Evolutionary conservation across 176 grass and related monocot genomes (phyloP).

Genomic region (Tuctoria greenei): DNA sequence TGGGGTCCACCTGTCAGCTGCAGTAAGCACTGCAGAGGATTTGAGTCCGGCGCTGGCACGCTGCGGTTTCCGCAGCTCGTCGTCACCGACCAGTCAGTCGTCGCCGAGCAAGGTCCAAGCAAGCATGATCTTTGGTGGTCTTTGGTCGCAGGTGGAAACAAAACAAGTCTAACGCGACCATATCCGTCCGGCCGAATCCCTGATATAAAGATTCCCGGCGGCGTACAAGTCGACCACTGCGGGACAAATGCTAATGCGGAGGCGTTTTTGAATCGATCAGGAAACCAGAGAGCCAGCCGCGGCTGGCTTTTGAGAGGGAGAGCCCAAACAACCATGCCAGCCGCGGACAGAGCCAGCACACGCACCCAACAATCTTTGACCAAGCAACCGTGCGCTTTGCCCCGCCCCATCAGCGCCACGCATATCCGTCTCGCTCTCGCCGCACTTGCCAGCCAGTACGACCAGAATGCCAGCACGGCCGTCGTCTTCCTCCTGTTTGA

Average conservation of each 20-base stretch:
- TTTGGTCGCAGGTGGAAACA: conserved; percentile 26
- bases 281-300: neutral
- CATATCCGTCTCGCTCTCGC: too few species aligned
- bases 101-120: neutral
- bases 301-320: neutral
- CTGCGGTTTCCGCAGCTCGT: neutral
- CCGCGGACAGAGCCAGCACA: neutral
- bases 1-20: too few species aligned
- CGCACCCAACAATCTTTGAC: conserved; percentile 15
- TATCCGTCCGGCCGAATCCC: neutral
- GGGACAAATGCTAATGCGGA: too few species aligned
- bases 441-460: neutral
- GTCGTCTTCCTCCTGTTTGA: neutral
- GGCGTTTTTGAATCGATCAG: neutral
- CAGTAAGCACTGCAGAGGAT: too few species aligned
- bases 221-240: conserved; percentile 30
- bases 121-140: conserved; percentile 1
- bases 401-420: too few species aligned
- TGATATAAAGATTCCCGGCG: conserved; percentile 19
- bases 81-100: neutral
- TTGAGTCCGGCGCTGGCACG: too few species aligned
- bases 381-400: neutral
- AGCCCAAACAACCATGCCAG: too few species aligned
- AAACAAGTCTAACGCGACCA: neutral
- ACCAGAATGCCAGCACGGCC: conserved; percentile 9